Evolutionary conservation across 2,329 filamentous ascomycete species (phyloP).

Genomic region (Ambrosiella beaveri): DNA sequence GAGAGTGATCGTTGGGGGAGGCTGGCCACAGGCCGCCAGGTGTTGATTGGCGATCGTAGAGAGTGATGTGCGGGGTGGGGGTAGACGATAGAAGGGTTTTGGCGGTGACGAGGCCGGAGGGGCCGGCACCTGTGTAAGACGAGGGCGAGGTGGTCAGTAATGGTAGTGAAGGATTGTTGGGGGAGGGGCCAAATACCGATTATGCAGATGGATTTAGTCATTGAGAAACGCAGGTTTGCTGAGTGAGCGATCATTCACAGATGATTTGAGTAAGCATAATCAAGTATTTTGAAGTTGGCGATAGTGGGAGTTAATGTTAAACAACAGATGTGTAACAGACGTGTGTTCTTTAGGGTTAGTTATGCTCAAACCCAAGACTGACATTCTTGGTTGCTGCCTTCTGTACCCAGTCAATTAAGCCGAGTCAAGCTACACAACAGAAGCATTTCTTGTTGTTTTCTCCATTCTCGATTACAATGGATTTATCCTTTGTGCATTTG

Average conservation of each 20-base stretch:
- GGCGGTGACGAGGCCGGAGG: slow-evolving; percentile 50
- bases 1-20: slow-evolving; percentile 30
- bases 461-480: no score
- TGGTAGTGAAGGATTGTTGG: background rate
- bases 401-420: no score
- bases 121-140: slow-evolving; percentile 41
- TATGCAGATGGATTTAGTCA: slow-evolving; percentile 26
- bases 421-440: no score
- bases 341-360: background rate
- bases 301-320: no score
- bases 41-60: slow-evolving; percentile 49
- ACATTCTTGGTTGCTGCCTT: no score
- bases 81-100: slow-evolving; percentile 53
- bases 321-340: no score
- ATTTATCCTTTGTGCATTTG: no score
- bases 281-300: background rate
- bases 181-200: slow-evolving; percentile 19
- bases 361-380: no score
- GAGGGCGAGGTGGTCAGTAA: background rate
- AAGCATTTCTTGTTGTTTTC: no score
- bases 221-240: slow-evolving; percentile 12
- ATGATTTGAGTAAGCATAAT: background rate
- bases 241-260: background rate
- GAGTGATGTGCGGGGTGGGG: slow-evolving; percentile 42
- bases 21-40: slow-evolving; percentile 68